Evolutionary conservation across 129 eudicot species (phyloP), one percentile per base, ranked within the genome.

Genomic region (Arctium lappa): DNA sequence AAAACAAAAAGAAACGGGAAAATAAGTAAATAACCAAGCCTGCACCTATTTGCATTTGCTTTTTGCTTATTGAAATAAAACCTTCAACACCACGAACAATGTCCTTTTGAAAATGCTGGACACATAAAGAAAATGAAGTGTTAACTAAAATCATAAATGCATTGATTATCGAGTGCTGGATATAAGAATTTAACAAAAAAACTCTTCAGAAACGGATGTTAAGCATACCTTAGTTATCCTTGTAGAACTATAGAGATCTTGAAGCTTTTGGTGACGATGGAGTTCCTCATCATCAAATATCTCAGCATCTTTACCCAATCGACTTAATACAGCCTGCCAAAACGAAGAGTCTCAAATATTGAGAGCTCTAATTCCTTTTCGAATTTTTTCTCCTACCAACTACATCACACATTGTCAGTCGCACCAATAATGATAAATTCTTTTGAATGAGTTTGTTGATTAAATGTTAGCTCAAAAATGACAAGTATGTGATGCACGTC

Each of bases 21-120:
- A 70, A 46, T 7, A 48, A 80, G 48, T 53, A 80, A 70, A 46
- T 7, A 48, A 80, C 74, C n/a, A 78, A 84, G 0, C 53, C 77
- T 88, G 36, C 50, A 95, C 99, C 91, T 69, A 95, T 88, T 82
- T 95, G 95, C 86, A 90, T 89, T 85, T 93, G 91, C 74, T 95
- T 95, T 86, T 86, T 91, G 81, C 87, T 85, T 75, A 90, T 80
- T 65, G 95, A 93, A 18, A 91, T 82, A 76, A 81, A 87, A 79
- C 94, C 91, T 91, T 95, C 98, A 74, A 88, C 86, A 63, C 95
- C 90, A 48, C 94, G 99, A 60, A 89, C 94, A 80, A 93, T 90
- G 82, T 95, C 99, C 89, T 85, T 90, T 84, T 95, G 98, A 85
- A 95, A 95, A 89, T 95, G 98, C 99, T 95, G 95, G 95, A 90